phyloP scores from a whole-genome alignment of 345 rosid genomes.

The Citrus trifoliata region DNA sequence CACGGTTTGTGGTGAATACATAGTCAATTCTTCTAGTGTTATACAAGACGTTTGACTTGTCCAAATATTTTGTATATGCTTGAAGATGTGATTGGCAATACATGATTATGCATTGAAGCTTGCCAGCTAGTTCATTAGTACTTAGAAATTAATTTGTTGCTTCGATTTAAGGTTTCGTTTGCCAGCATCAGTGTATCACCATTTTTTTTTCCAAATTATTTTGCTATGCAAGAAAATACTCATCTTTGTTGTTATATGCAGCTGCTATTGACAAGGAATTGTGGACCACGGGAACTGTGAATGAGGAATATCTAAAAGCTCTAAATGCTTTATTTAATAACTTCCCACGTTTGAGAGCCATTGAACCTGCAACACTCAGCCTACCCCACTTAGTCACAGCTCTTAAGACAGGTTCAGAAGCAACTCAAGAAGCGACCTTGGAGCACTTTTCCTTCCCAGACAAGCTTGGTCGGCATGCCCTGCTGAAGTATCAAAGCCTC shows the following conservation, averaged over 20 bases:
- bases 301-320: conserved; percentile 93
- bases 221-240: background rate
- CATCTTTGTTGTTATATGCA: conserved; percentile 28
- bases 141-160: too few relatives aligned
- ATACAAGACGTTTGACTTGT: background rate
- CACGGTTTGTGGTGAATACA: background rate
- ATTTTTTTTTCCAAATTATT: background rate
- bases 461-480: conserved; percentile 99
- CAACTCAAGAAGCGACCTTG: conserved; percentile 97
- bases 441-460: conserved; percentile 92
- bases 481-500: conserved; percentile 93
- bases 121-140: background rate
- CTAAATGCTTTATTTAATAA: conserved; percentile 85
- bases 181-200: background rate
- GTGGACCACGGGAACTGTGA: conserved; percentile 96
- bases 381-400: conserved; percentile 94
- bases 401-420: conserved; percentile 95
- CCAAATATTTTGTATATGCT: background rate
- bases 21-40: background rate
- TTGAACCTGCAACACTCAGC: conserved; percentile 96
- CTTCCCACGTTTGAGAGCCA: conserved; percentile 97
- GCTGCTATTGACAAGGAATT: conserved; percentile 98
- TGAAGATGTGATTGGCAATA: background rate
- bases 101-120: background rate
- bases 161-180: too few relatives aligned